Base-by-base conservation (phyloP, 2,329 filamentous ascomycete species). In the Ophiostoma perfectum region DNA sequence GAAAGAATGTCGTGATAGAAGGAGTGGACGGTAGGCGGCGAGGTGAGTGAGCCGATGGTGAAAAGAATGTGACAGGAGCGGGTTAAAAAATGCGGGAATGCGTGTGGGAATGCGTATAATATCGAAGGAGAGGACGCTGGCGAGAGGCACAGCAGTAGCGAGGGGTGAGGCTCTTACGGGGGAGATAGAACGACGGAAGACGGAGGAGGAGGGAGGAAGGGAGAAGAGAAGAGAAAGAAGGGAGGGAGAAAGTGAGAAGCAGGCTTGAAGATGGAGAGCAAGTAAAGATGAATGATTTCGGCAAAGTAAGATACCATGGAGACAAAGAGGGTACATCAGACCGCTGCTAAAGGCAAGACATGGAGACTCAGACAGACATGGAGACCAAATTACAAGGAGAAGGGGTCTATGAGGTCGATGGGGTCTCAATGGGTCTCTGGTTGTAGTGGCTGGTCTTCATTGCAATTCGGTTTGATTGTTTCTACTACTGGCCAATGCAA, bases 381-480 rank as follows among this genome's bases (percentile, higher is more conserved):
- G 49, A 27, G n/a, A 55, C 27, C 49, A 55, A 55, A 55, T 55
- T 55, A 55, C 49, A 55, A 55, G 18, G 49, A 55, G 49, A 55
- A 55, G 3, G 49, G 49, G 18, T 27, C 18, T 55, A 27, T 55
- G 27, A 27, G 18, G 49, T 55, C 49, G 49, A 55, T 11, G 49
- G 49, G 49, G 49, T 52, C 49, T 27, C 49, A 55, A 11, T 55
- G 49, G 8, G 18, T n/a, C 47, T 52, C 47, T 52, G 47, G 16
- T 52, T n/a, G 47, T 27, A 55, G n/a, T 18, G 12, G 5, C 7
- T 27, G 18, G 49, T 55, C 18, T 9, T 55, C 7, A 27, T 55
- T 55, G 14, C 49, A 27, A 55, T 55, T 18, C 18, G 8, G 27
- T 18, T 52, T 27, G 5, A 14, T 27, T 55, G 49, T 55, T 55